Evolutionary conservation across 139 green algal genomes (phyloP).

Genomic region (Coelastrella sp.): DNA sequence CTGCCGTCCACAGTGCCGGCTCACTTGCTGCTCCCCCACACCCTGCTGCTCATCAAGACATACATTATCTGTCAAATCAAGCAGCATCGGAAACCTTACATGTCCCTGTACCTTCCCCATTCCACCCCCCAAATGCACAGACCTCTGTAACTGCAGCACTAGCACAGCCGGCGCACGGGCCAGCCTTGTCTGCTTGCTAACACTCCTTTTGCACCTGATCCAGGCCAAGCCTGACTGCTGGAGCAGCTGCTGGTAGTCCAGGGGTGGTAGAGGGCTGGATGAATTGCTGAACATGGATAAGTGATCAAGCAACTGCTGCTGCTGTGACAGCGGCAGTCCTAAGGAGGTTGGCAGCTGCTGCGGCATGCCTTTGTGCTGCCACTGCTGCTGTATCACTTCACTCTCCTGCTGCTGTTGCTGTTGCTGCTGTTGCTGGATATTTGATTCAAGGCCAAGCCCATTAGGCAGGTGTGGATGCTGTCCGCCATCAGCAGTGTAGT

Average conservation of each 20-base stretch:
- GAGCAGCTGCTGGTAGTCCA: slow-evolving; percentile 30
- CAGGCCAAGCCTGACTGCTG: slow-evolving; percentile 16
- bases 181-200: slow-evolving; percentile 14
- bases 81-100: slow-evolving; percentile 30
- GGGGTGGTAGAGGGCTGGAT: neutral
- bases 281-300: neutral
- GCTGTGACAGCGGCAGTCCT: neutral
- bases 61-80: neutral
- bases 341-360: no score
- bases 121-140: neutral
- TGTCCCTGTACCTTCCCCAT: slow-evolving; percentile 15
- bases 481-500: neutral
- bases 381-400: neutral
- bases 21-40: no score
- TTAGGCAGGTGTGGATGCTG: no score
- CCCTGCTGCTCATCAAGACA: neutral
- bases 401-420: neutral
- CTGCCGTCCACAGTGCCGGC: neutral
- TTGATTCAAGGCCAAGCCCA: no score
- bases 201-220: neutral
- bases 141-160: slow-evolving; percentile 43
- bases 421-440: neutral
- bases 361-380: neutral
- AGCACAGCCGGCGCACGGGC: slow-evolving; percentile 17
- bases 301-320: slow-evolving; percentile 13